These are phyloP conservation scores for Litsea cubeba DNA, from an alignment of 164 flowering plant species.

Conservation along the genomic window DNA sequence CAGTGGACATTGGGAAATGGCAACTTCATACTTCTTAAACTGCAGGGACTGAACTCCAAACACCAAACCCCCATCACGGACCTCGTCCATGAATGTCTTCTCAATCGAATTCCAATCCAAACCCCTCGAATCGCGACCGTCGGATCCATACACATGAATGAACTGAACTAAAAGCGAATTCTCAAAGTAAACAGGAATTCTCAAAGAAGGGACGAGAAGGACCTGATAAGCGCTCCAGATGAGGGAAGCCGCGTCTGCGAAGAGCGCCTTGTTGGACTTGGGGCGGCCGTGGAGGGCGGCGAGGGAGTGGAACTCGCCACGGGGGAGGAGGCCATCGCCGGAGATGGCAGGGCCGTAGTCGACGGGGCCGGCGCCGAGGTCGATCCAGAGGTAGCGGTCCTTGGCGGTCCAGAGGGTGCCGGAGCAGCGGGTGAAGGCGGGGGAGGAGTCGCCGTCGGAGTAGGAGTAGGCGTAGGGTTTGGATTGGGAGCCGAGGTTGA, in stretches of 20 bases:
- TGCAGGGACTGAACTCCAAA: conserved; percentile 59
- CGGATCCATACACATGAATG: conserved; percentile 58
- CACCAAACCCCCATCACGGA: conserved; percentile 53
- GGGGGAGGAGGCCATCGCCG: conserved; percentile 81
- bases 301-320: conserved; percentile 87
- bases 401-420: conserved; percentile 78
- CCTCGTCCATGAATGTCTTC: conserved; percentile 73
- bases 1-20: conserved; percentile 52
- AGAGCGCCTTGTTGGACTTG: conserved; percentile 71
- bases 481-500: conserved; percentile 46
- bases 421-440: conserved; percentile 52
- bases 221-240: conserved; percentile 90
- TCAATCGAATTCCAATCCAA: conserved; percentile 75
- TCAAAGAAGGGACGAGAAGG: conserved; percentile 77
- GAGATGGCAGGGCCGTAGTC: conserved; percentile 88
- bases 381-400: conserved; percentile 84
- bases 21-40: conserved; percentile 59
- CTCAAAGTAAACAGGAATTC: conserved; percentile 83
- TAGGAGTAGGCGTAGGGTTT: conserved; percentile 63
- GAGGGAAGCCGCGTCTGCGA: conserved; percentile 75
- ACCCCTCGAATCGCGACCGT: conserved; percentile 42
- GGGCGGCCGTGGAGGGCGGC: conserved; percentile 73
- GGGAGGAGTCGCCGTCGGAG: conserved; percentile 49
- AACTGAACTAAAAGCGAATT: conserved; percentile 64
- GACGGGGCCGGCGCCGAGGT: conserved; percentile 88